Evolutionary conservation across 75 land plant genomes (phyloP), one percentile per base, ranked within the genome.

Genomic region (Larix kaempferi): DNA sequence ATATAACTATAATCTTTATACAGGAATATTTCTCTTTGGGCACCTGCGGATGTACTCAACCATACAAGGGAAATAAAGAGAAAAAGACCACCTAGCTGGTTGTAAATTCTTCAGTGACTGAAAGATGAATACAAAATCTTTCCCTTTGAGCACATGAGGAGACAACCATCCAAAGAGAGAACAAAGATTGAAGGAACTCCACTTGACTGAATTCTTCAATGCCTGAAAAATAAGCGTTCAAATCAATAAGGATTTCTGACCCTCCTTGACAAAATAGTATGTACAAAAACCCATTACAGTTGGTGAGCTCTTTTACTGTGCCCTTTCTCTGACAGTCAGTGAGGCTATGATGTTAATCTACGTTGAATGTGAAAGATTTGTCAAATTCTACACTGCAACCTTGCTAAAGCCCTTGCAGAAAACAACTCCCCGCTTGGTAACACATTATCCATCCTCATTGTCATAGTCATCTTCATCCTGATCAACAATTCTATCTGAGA

Each of bases 391-490:
- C 7, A 37, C 74, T 73, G 16, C 57, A 67, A 37, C 44, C 44
- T 67, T 67, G 71, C 13, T 35, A 54, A 6, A 54, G 49, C 60
- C 6, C n/a, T 59, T 17, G 60, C n/a, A 22, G 29, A 73, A 44
- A 73, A 49, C 29, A 54, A 49, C 6, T 73, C 57, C n/a, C 26
- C 29, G 49, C 15, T 54, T 54, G 8, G 5, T 0, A 73, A 73
- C 12, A 23, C 29, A 15, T 73, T 73, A 73, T 54, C 56, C 74
- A 73, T 73, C 74, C 57, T 73, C 74, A 23, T 73, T 73, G 29
- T 73, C 74, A 54, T 73, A 73, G 74, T 73, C 74, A 25, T 73
- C 74, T 73, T 73, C 74, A 54, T 73, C 56, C 57, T 73, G 74
- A 73, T 73, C 74, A 73, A 73, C 74, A 73, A 54, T 73, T 73